Percentiles rank a stretch among this genome's conserved stretches.
phyloP scores from a whole-genome alignment of 345 rosid genomes.

The Microthlaspi erraticum region DNA sequence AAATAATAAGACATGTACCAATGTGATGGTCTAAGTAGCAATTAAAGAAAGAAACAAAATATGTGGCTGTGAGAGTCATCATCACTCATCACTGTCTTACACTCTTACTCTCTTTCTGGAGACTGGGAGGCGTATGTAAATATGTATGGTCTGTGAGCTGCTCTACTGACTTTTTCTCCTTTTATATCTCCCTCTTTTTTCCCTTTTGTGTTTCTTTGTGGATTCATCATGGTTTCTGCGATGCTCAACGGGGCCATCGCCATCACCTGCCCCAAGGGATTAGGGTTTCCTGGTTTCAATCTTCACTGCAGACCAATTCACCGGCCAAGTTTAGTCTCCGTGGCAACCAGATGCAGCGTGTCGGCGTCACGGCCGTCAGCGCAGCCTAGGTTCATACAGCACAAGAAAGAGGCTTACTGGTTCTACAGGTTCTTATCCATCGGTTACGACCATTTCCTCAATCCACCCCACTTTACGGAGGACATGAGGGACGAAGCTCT shows the following conservation, averaged over 20 bases:
- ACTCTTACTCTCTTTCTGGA: no score
- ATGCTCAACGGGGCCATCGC: slow-evolving; percentile 74
- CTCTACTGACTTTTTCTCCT: no score
- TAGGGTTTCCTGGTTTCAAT: slow-evolving; percentile 52
- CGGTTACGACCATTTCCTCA: slow-evolving; percentile 87
- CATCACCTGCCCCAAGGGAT: slow-evolving; percentile 50
- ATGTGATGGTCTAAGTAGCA: no score
- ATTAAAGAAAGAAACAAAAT: no score
- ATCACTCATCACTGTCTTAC: no score
- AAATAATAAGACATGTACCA: no score
- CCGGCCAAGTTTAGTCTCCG: slow-evolving; percentile 42
- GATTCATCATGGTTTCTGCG: slow-evolving; percentile 81
- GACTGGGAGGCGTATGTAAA: no score
- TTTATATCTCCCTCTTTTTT: background rate
- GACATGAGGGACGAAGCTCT: slow-evolving; percentile 98
- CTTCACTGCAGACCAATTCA: slow-evolving; percentile 51
- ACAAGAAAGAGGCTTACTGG: slow-evolving; percentile 98
- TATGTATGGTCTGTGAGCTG: no score
- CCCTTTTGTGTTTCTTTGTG: no score
- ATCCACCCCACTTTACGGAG: slow-evolving; percentile 84
- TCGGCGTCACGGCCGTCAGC: slow-evolving; percentile 87
- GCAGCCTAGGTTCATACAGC: slow-evolving; percentile 96
- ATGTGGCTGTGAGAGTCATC: no score
- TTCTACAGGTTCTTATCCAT: slow-evolving; percentile 95
- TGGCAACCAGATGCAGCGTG: slow-evolving; percentile 61